Conservation (phyloP, 768 basidiomycete species). For the Tylopilus rubrobrunneus region DNA sequence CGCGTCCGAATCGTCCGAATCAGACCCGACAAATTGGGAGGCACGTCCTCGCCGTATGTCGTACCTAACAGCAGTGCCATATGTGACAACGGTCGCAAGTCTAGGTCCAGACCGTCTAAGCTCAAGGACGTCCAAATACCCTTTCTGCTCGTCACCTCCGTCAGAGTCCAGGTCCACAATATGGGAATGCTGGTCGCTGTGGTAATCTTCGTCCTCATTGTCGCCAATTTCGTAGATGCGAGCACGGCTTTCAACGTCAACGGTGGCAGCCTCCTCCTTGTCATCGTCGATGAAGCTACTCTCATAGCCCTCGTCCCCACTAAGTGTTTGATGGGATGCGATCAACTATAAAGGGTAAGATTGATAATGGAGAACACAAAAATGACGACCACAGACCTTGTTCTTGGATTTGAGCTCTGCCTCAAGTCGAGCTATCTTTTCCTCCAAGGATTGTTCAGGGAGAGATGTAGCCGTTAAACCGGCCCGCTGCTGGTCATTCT, state of each 20-base stretch:
- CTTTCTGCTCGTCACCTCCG: conserved; percentile 5
- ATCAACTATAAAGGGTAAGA: conserved; percentile 38
- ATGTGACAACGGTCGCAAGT: conserved; percentile 1
- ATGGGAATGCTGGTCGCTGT: not conserved
- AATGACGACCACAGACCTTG: conserved; percentile 29
- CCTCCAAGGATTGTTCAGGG: conserved; percentile 5
- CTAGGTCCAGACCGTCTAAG: not conserved
- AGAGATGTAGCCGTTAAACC: not conserved
- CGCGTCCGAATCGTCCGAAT: conserved; percentile 14
- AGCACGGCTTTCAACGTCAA: not conserved
- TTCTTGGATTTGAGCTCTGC: conserved; percentile 41
- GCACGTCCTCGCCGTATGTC: not conserved
- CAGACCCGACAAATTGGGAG: conserved; percentile 17
- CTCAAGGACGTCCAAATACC: not conserved
- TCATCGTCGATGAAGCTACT: conserved; percentile 57
- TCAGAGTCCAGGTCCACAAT: conserved; percentile 10
- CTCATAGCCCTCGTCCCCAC: conserved; percentile 42
- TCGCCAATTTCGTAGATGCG: conserved; percentile 27
- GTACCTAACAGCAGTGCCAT: not conserved
- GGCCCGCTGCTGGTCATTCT: conserved; percentile 4
- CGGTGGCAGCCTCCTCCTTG: conserved; percentile 19
- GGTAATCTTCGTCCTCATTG: conserved; percentile 8
- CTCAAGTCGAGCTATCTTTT: conserved; percentile 38
- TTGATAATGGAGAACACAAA: not conserved
- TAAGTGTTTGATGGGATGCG: conserved; percentile 47